phyloP scores from a whole-genome alignment of 2,329 filamentous ascomycete species.

The Exophiala bonariae region DNA sequence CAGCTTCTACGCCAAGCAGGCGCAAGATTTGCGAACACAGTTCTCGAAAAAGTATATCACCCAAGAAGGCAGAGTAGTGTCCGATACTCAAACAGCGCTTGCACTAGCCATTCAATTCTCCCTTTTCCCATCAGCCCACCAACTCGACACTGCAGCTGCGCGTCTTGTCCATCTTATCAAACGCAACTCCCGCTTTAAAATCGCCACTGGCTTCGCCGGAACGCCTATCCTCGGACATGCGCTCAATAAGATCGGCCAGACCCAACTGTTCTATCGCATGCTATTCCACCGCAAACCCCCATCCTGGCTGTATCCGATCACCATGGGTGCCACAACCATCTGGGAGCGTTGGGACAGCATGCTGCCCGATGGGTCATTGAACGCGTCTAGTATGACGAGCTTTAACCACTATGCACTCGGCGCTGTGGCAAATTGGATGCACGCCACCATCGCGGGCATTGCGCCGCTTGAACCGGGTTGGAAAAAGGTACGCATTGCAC shows the following conservation, averaged over 20 bases:
- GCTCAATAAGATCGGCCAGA: slow-evolving; percentile 25
- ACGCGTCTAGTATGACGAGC: slow-evolving; percentile 42
- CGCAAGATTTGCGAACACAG: slow-evolving; percentile 24
- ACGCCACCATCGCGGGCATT: slow-evolving; percentile 35
- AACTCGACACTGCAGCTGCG: slow-evolving; percentile 18
- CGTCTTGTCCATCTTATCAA: slow-evolving; percentile 28
- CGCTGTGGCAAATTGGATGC: slow-evolving; percentile 40
- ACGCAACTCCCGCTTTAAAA: slow-evolving; percentile 27
- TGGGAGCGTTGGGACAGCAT: slow-evolving; percentile 47
- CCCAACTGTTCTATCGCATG: slow-evolving; percentile 40
- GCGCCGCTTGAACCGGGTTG: slow-evolving; percentile 2
- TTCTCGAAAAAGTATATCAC: slow-evolving; percentile 36
- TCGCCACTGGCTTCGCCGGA: slow-evolving; percentile 37
- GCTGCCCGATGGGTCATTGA: slow-evolving; percentile 37
- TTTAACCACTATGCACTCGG: slow-evolving; percentile 46
- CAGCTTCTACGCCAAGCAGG: too few relatives aligned
- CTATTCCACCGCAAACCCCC: slow-evolving; percentile 36
- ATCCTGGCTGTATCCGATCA: slow-evolving; percentile 41
- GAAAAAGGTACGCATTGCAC: background rate
- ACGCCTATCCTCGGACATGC: slow-evolving; percentile 33
- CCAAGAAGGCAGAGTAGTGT: slow-evolving; percentile 28
- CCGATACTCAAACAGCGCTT: slow-evolving; percentile 35
- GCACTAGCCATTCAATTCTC: slow-evolving; percentile 28
- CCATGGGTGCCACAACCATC: slow-evolving; percentile 41
- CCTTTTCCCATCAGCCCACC: slow-evolving; percentile 21